Evolutionary conservation across 1,284 basidiomycete species (phyloP), one percentile per base, ranked within the genome.

Genomic region (Cryptococcus wingfieldii): DNA sequence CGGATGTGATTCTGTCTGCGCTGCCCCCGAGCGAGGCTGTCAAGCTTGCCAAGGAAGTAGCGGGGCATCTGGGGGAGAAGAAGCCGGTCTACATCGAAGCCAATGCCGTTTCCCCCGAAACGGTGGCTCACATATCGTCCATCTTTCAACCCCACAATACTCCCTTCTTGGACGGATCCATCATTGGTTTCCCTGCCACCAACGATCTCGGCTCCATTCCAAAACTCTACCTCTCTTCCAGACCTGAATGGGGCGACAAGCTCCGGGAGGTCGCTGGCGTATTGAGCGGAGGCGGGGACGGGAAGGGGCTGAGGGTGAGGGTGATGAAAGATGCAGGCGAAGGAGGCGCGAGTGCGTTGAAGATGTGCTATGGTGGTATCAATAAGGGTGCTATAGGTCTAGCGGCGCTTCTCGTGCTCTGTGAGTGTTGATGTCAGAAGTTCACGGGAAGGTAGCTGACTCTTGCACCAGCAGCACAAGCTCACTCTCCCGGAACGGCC

Each of bases 291-390:
- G 55, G 55, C 4, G 47, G n/a, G 2, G 47, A 43, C 3, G 53
- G 50, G 6, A 51, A 50, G 27, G 59, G 59, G 18, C 14, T 60
- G 38, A 37, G 23, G 25, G 52, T 60, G 14, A 23, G 19, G 7
- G 28, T 25, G 10, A 49, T 63, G 52, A 12, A 41, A n/a, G 61
- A 52, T 4, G 57, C 54, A 4, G 62, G 60, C 3, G 57, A 51
- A 5, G 62, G 62, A 4, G 62, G 48, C 5, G 62, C 62, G 6
- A 62, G 60, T 25, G 62, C 62, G 19, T 45, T 64, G 12, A 64
- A 64, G 54, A 64, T 64, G 62, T 55, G 55, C 27, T 64, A 59
- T 58, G 60, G 57, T 1, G 62, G 62, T 0, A 56, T 60, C 31
- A 54, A 48, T n/a, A 64, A 64, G 50, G 62, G 60, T 4, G n/a